Base-by-base conservation (phyloP, 805 yeast species). In the Myxozyma neglecta region DNA sequence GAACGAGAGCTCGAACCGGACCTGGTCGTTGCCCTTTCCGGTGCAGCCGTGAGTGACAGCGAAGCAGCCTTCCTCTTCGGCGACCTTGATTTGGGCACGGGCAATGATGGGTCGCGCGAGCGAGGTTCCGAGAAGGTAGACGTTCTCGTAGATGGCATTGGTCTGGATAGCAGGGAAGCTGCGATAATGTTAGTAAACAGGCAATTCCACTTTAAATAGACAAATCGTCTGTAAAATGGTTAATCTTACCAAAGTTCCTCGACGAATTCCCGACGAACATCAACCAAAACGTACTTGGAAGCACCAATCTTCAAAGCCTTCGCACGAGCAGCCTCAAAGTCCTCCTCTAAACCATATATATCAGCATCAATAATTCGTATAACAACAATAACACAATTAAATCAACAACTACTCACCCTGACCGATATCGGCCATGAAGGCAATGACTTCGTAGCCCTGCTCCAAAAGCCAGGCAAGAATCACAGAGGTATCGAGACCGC, bases 11-110 rank as follows among this genome's bases (percentile, higher is more conserved):
- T 94, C 99, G 76, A 94, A 94, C 80, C 99, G 88, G 69, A 94
- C 97, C 81, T 94, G 99, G 79, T 94, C 99, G 76, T 94, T 94
- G 80, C 99, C 99, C 82, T 94, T 94, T 81, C 99, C 99, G 70
- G 99, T 94, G 81, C 99, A 94, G 68, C 99, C 99, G 78, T 94
- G 99, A 53, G 97, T 86, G 53, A 94, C 99, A 57, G 98, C 98
- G 72, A 93, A 91, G 83, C 99, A 94, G 68, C 97, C 97, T 78
- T 94, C 96, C 72, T 89, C 84, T 80, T 91, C 96, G 66, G 99
- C 99, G 68, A 90, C 97, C 73, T 88, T 83, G 76, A 94, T 94
- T 81, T 94, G 99, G 55, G 99, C 99, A 80, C 92, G 87, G 60
- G 99, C 97, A 77, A 94, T 94, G 60, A 93, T 97, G 42, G 99